Conservation (phyloP, 2,329 filamentous ascomycete species). For the Nakataea oryzae region DNA sequence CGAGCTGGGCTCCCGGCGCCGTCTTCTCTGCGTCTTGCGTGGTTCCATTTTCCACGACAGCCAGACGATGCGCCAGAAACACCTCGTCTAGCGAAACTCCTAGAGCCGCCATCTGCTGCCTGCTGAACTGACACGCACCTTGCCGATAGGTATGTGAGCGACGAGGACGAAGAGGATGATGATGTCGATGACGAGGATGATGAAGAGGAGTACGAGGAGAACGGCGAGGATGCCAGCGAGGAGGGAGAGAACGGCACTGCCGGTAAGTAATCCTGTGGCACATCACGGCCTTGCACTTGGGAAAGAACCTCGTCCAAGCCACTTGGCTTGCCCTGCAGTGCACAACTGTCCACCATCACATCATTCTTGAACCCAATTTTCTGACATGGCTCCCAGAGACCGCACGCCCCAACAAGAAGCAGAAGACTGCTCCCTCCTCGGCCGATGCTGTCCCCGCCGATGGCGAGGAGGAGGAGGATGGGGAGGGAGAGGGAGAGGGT, state of each 20-base stretch:
- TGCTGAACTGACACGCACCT: not conserved
- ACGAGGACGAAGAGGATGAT: slow-evolving; percentile 17
- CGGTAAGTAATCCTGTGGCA: slow-evolving; percentile 18
- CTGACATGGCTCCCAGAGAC: slow-evolving; percentile 15
- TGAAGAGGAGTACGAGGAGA: slow-evolving; percentile 28
- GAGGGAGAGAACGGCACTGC: slow-evolving; percentile 22
- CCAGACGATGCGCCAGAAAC: not conserved
- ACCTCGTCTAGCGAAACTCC: not conserved
- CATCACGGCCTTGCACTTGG: not conserved
- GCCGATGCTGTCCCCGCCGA: slow-evolving; percentile 16
- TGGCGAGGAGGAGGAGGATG: slow-evolving; percentile 15
- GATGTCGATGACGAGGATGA: slow-evolving; percentile 19
- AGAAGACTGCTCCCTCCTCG: slow-evolving; percentile 29
- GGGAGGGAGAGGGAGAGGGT: slow-evolving; percentile 18
- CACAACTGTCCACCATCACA: not conserved
- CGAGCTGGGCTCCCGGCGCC: not conserved
- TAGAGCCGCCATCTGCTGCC: not conserved
- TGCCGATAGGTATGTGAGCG: slow-evolving; percentile 12
- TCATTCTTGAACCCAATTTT: not conserved
- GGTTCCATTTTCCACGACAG: not conserved
- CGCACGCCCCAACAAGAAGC: slow-evolving; percentile 39
- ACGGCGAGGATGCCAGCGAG: slow-evolving; percentile 26
- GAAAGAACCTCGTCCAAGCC: not conserved
- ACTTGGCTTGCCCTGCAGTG: not conserved
- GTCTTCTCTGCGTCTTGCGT: not conserved